Evolutionary conservation across 371 early-diverging fungal genomes (phyloP).

Genomic region (Ordospora pajunii): DNA sequence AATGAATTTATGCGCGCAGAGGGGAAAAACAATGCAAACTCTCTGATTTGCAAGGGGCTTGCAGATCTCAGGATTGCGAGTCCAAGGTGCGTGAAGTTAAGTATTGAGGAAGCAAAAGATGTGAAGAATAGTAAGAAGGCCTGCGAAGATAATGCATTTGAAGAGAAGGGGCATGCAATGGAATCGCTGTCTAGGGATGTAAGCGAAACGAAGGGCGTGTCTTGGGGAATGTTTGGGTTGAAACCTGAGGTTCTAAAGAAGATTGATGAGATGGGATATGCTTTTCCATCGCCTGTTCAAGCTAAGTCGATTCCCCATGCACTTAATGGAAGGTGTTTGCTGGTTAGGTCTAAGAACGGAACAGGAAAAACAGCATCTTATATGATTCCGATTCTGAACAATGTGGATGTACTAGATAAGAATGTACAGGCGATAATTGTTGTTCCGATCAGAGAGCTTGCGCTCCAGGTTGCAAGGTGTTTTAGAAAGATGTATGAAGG

Average conservation of each 20-base stretch:
- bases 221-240: slow-evolving; percentile 66
- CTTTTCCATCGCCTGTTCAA: slow-evolving; percentile 69
- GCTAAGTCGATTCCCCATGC: slow-evolving; percentile 41
- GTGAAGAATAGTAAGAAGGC: not conserved
- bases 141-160: too few relatives aligned
- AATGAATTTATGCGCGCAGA: too few relatives aligned
- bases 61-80: not conserved
- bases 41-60: too few relatives aligned
- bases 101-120: not conserved
- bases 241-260: slow-evolving; percentile 83
- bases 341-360: slow-evolving; percentile 86
- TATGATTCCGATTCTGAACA: slow-evolving; percentile 67
- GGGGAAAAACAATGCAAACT: not conserved
- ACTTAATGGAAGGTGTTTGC: slow-evolving; percentile 64
- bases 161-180: not conserved
- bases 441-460: slow-evolving; percentile 89
- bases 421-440: slow-evolving; percentile 68
- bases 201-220: not conserved
- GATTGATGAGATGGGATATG: slow-evolving; percentile 89
- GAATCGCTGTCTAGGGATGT: not conserved
- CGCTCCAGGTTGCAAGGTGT: slow-evolving; percentile 83
- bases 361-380: slow-evolving; percentile 94
- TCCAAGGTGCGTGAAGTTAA: too few relatives aligned
- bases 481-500: slow-evolving; percentile 75
- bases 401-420: slow-evolving; percentile 56